Base-by-base conservation (phyloP, 805 yeast genomes). In the Candida methanosorbosa region DNA sequence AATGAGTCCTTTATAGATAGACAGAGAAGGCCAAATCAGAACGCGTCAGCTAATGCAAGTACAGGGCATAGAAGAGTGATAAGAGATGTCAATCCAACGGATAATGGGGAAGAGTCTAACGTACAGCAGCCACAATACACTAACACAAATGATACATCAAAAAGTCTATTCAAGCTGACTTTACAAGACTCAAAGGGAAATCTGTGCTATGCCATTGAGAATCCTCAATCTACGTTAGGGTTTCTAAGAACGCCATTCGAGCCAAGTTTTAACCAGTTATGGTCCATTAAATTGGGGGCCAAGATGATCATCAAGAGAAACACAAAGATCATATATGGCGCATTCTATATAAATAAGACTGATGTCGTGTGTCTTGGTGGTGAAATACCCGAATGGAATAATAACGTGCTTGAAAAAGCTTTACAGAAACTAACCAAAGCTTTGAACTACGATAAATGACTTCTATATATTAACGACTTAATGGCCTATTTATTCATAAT, bases 1-100 rank as follows among this genome's bases (percentile, higher is more conserved):
- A 75, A 71, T 40, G 66, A 63, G n/a, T 77, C 72, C 3, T 71
- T 72, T 13, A 75, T 72, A 2, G 90, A 80, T 52, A 55, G 79
- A 18, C 52, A 78, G 29, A 34, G n/a, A 42, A n/a, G n/a, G n/a
- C n/a, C n/a, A n/a, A n/a, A n/a, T n/a, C n/a, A n/a, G n/a, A n/a
- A n/a, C n/a, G n/a, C n/a, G n/a, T n/a, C n/a, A n/a, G n/a, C n/a
- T n/a, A 32, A 19, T 42, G 12, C 20, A 9, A 17, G 18, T 5
- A 15, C 22, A 23, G 15, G 18, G 17, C 30, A 32, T 29, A 45
- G 48, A 12, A 42, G 42, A 32, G 56, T 75, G 13, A 66, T 74
- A 21, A 56, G 74, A 16, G 70, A 72, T 20, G 68, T 79, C 3
- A 59, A 73, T 42, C 46, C 69, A 29, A 77, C 71, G 5, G 68